Evolutionary conservation across 495 filamentous ascomycete genomes (phyloP), one percentile per base, ranked within the genome.

Genomic region (Penicillium flavigenum): DNA sequence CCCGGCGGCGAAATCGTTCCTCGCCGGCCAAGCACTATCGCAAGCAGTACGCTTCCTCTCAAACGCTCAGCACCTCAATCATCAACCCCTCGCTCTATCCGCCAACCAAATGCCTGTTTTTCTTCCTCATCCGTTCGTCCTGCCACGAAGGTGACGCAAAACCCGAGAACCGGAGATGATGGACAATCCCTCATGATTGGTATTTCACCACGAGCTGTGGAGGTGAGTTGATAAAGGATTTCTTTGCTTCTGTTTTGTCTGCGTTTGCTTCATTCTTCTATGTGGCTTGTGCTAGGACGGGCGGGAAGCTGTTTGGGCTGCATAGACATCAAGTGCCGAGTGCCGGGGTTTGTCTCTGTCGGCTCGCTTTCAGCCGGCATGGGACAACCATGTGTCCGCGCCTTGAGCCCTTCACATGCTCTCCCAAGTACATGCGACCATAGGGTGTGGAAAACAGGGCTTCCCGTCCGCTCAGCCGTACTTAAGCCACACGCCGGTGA

Each of bases 141-240:
- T 6, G 68, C 66, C 26, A 65, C 72, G 32, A 68, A 69, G 56
- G 66, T 75, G 16, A 43, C 60, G 47, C 73, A 74, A 50, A 77
- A 77, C 32, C 73, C 73, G 57, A 66, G 70, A 59, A 63, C 66
- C 50, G 66, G 68, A 62, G 88, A 92, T 8, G 82, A 91, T 42
- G 92, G 92, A n/a, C 87, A 91, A 39, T 78, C 87, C 39, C 89
- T 96, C 83, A 76, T 74, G 63, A 79, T 97, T 27, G 82, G 84
- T 51, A 92, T 97, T 51, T 94, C 91, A 2, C 81, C 86, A 17
- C 81, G 92, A 42, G 94, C 94, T 24, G 81, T 88, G 31, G 83
- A 88, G 71, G 91, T 93, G 81, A 56, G 82, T 76, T 53, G 1
- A 56, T 36, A 58, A 31, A 51, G 7, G 24, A 29, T 47, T 39